These are phyloP conservation scores for Linderina pennispora DNA, from an alignment of 192 early-diverging fungal genomes.

Conservation along the genomic window DNA sequence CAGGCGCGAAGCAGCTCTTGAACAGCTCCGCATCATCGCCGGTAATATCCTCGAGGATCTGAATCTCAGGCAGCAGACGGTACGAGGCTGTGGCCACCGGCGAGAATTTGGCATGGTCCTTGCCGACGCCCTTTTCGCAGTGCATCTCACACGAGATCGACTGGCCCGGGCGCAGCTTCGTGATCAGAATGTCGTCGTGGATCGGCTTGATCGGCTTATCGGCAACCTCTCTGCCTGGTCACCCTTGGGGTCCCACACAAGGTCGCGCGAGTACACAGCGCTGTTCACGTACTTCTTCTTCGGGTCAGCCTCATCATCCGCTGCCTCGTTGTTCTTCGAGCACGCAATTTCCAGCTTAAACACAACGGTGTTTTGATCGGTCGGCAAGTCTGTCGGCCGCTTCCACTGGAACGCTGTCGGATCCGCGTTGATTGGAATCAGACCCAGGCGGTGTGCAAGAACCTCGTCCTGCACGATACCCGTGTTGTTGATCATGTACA, in stretches of 20 bases:
- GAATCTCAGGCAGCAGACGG: constrained; percentile 87
- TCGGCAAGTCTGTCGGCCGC: constrained; percentile 64
- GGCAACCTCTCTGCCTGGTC: constrained; percentile 72
- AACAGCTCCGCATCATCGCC: constrained; percentile 80
- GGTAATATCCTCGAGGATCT: constrained; percentile 74
- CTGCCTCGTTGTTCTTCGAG: constrained; percentile 52
- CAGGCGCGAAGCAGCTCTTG: constrained; percentile 77
- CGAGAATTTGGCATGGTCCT: constrained; percentile 97
- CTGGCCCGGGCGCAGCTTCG: constrained; percentile 91
- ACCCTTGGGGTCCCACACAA: constrained; percentile 89
- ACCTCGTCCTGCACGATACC: constrained; percentile 91
- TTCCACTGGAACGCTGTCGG: constrained; percentile 76
- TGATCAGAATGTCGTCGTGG: constrained; percentile 86
- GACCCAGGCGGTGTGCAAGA: constrained; percentile 83
- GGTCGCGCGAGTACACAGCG: constrained; percentile 65
- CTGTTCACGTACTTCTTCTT: constrained; percentile 66
- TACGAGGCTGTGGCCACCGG: constrained; percentile 96
- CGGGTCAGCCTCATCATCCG: constrained; percentile 63
- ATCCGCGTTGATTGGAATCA: constrained; percentile 88
- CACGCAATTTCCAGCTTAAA: constrained; percentile 79
- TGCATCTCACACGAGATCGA: constrained; percentile 78
- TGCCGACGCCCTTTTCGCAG: constrained; percentile 86
- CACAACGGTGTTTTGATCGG: constrained; percentile 91
- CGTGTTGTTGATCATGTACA: constrained; percentile 89
- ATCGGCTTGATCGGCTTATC: constrained; percentile 66